Base-by-base conservation (phyloP, 768 basidiomycete species). In the Hygrophorus russula region DNA sequence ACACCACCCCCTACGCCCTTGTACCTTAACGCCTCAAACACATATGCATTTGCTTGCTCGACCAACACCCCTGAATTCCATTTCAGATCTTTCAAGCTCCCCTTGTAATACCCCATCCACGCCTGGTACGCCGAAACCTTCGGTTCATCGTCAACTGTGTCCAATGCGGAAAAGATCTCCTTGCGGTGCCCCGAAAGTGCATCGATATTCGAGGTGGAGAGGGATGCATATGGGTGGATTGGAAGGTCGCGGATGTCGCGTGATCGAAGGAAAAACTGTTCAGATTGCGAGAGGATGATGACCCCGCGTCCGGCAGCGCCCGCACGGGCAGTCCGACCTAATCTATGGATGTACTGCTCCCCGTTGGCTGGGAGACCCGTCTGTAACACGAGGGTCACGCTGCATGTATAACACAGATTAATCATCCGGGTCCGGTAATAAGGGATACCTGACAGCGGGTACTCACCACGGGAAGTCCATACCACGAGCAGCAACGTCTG, bases 271-370 rank as follows among this genome's bases (percentile, higher is more conserved):
- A 82, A 80, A 37, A 57, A 60, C 15, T 57, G 44, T 49, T 83
- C 81, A 28, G 59, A 62, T 5, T 66, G 66, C 31, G 71, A 66
- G 39, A 82, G 67, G 32, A 82, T 59, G 35, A 82, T 51, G 41
- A 77, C 64, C 2, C 80, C 78, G 31, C 65, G 68, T 0, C 84
- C 82, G 4, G 70, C 63, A 36, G 74, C 64, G 4, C 83, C 84
- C 0, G 84, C 84, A 35, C 84, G 75, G 9, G 83, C 84, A 13
- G 83, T 87, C 37, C 83, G 74, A 11, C 84, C 84, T 5, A 87
- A 77, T 15, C 84, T 74, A 52, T 86, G 84, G 44, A 87, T 78
- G 59, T 87, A 86, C 55, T 85, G 82, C 52, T 85, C 84, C 18
- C 76, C 68, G 44, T 78, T 71, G 0, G 75, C 70, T 10, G 84